A percentile compares a stretch with the other conserved stretches of the same genome.
phyloP scores from a whole-genome alignment of 208 protist genomes.

The Wallacemonas collosoma region DNA sequence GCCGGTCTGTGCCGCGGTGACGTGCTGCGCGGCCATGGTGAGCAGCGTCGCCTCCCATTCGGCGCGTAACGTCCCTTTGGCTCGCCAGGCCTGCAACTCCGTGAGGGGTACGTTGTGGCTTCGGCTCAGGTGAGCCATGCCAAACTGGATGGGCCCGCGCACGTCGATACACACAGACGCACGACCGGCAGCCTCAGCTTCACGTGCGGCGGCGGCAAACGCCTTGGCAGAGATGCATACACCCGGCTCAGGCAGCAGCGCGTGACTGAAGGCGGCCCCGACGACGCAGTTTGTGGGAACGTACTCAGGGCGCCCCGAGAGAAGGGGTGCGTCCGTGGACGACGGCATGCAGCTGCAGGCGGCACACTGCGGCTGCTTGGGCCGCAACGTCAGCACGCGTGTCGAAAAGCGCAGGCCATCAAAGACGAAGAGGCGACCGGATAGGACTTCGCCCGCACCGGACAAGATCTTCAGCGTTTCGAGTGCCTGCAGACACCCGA shows the following conservation, averaged over 20 bases:
- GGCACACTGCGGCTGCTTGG: slow-evolving; percentile 47
- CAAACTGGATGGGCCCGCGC: slow-evolving; percentile 67
- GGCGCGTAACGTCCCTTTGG: slow-evolving; percentile 17
- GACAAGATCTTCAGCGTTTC: slow-evolving; percentile 90
- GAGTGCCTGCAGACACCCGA: slow-evolving; percentile 94
- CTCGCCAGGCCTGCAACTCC: slow-evolving; percentile 52
- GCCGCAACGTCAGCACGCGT: slow-evolving; percentile 74
- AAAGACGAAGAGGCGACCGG: slow-evolving; percentile 86
- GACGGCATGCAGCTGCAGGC: slow-evolving; percentile 55
- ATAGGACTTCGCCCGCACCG: slow-evolving; percentile 62
- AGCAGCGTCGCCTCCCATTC: slow-evolving; percentile 25
- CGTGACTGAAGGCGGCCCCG: slow-evolving; percentile 7
- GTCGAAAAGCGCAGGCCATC: slow-evolving; percentile 71
- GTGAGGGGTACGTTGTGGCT: slow-evolving; percentile 59
- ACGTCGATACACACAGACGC: slow-evolving; percentile 63
- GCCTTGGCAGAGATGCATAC: background rate
- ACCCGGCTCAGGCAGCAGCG: background rate
- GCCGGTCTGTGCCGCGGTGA: background rate
- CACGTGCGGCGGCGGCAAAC: background rate
- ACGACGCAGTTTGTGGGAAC: slow-evolving; percentile 22
- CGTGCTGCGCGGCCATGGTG: background rate
- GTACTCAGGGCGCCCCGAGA: slow-evolving; percentile 58
- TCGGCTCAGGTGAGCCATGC: slow-evolving; percentile 77
- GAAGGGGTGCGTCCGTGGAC: slow-evolving; percentile 8
- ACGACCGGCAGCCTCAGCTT: background rate